Evolutionary conservation across 2,329 filamentous ascomycete species (phyloP).

Genomic region (Aspergillus sp.): DNA sequence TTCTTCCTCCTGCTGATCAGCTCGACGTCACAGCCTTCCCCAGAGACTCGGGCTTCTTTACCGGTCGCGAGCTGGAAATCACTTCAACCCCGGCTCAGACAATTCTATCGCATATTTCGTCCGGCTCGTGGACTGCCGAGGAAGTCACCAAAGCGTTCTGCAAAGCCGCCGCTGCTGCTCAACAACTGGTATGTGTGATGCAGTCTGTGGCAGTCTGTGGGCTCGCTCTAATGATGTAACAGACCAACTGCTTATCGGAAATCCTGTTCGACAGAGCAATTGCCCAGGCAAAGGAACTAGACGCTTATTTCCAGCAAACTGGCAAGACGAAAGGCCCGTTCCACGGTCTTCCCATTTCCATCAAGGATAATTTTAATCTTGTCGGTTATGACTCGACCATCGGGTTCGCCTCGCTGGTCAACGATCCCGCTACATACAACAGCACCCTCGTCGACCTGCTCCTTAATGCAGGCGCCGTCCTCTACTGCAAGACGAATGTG

Average conservation of each 20-base stretch:
- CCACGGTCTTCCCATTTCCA: conserved; percentile 43
- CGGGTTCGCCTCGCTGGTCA: conserved; percentile 20
- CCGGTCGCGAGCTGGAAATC: conserved; percentile 51
- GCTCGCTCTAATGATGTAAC: no score
- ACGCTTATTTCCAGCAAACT: conserved; percentile 49
- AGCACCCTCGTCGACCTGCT: conserved; percentile 39
- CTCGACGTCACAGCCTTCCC: conserved; percentile 60
- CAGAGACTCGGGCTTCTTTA: conserved; percentile 59
- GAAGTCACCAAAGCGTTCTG: conserved; percentile 56
- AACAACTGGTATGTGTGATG: conserved; percentile 48
- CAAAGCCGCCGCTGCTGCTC: conserved; percentile 55
- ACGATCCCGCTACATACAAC: conserved; percentile 20
- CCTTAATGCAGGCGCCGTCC: conserved; percentile 41
- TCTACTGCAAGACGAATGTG: conserved; percentile 43
- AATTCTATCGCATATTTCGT: conserved; percentile 34
- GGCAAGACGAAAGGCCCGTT: conserved; percentile 39
- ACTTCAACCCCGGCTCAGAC: conserved; percentile 39
- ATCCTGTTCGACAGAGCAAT: conserved; percentile 57
- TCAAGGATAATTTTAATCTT: conserved; percentile 43
- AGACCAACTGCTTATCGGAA: conserved; percentile 63
- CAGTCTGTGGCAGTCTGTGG: no score
- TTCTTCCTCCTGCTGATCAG: conserved; percentile 55
- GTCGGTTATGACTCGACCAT: conserved; percentile 24
- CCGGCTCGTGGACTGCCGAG: conserved; percentile 49
- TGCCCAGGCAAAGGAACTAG: conserved; percentile 51